These are phyloP conservation scores for Chalciporus piperatus DNA, from an alignment of 768 basidiomycete species.

Conservation along the genomic window DNA sequence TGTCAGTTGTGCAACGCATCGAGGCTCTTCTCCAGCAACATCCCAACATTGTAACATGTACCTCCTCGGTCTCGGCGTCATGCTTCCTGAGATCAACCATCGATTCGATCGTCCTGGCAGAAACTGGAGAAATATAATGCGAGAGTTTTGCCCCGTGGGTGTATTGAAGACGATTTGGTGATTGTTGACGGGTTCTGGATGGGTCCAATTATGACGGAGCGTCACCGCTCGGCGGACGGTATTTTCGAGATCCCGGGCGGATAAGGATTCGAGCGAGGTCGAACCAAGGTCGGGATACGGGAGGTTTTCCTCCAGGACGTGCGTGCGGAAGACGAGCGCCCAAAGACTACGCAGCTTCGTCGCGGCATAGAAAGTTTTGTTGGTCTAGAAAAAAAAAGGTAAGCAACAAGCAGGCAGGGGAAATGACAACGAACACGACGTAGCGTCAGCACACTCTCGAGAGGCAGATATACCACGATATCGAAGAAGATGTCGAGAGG, in stretches of 20 bases:
- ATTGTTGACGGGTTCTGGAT: conserved; percentile 32
- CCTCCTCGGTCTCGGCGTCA: conserved; percentile 17
- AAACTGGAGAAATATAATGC: conserved; percentile 46
- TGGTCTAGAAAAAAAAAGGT: conserved; percentile 39
- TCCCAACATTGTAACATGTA: conserved; percentile 61
- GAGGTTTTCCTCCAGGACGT: conserved; percentile 41
- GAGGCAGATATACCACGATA: conserved; percentile 41
- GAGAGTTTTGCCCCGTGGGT: conserved; percentile 28
- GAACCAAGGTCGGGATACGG: conserved; percentile 44
- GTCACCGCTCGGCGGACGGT: conserved; percentile 38
- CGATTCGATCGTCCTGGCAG: conserved; percentile 40
- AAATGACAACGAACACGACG: conserved; percentile 42
- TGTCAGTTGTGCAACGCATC: conserved; percentile 41
- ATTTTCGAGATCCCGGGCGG: conserved; percentile 44
- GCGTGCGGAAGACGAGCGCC: conserved; percentile 41
- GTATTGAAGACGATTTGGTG: not conserved
- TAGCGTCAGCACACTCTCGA: conserved; percentile 42
- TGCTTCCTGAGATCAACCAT: conserved; percentile 48
- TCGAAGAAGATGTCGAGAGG: conserved; percentile 49
- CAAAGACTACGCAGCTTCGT: conserved; percentile 52
- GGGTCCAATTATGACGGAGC: conserved; percentile 51
- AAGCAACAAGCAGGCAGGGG: not conserved
- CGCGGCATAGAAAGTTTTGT: conserved; percentile 38
- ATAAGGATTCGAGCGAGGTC: conserved; percentile 34
- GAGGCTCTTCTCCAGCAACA: conserved; percentile 30